A percentile compares a stretch with the other conserved stretches of the same genome.
phyloP scores from a whole-genome alignment of 805 yeast genomes.

The Peterozyma xylosa region DNA sequence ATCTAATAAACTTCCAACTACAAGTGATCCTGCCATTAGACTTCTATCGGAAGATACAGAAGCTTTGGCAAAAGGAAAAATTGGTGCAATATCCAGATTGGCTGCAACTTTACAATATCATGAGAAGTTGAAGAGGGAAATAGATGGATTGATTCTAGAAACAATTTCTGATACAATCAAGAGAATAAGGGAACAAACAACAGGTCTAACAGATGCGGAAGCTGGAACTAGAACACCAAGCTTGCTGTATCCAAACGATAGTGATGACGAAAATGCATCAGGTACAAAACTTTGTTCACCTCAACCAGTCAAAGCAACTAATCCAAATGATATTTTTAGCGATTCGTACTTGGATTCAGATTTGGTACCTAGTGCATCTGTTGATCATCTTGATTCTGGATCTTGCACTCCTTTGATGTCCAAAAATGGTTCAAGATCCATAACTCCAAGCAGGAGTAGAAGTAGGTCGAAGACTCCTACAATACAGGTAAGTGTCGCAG shows the following conservation, averaged over 20 bases:
- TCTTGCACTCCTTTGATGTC: constrained; percentile 1
- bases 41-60: constrained; percentile 64
- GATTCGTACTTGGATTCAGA: constrained; percentile 33
- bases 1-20: constrained; percentile 32
- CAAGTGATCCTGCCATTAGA: constrained; percentile 59
- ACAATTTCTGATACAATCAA: constrained; percentile 58
- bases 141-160: constrained; percentile 58
- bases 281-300: constrained; percentile 4
- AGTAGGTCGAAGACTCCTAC: constrained; percentile 16
- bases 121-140: constrained; percentile 70
- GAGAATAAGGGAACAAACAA: constrained; percentile 33
- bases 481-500: constrained; percentile 18
- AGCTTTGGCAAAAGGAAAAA: constrained; percentile 49
- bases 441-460: constrained; percentile 14
- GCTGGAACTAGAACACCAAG: constrained; percentile 12
- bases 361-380: constrained; percentile 25
- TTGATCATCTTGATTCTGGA: background rate
- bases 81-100: constrained; percentile 61
- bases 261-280: constrained; percentile 9
- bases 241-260: constrained; percentile 16
- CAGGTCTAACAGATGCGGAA: constrained; percentile 12
- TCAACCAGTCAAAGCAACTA: constrained; percentile 7
- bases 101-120: constrained; percentile 71
- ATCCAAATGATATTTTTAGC: constrained; percentile 23
- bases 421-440: constrained; percentile 12